These are phyloP conservation scores for Aureobasidium melanogenum DNA, from an alignment of 2,329 filamentous ascomycete genomes.

Conservation along the genomic window DNA sequence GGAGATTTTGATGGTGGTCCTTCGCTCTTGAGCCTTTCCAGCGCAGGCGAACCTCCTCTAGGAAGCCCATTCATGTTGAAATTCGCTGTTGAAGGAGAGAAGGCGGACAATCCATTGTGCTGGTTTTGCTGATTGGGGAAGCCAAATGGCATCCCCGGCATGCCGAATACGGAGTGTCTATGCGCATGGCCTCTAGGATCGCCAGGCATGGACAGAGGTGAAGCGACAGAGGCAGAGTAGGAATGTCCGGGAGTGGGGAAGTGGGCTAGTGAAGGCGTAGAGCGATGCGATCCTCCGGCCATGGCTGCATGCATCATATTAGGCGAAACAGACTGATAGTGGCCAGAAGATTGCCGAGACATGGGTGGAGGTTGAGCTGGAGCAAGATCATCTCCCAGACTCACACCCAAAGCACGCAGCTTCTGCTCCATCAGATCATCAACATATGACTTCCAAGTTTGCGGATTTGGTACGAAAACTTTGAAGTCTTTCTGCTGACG, in stretches of 20 bases:
- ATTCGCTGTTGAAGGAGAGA: conserved; percentile 28
- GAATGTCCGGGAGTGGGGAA: conserved; percentile 38
- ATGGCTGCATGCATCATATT: conserved; percentile 50
- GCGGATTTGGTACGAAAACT: conserved; percentile 62
- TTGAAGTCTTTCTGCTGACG: conserved; percentile 45
- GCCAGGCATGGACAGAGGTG: conserved; percentile 61
- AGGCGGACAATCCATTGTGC: conserved; percentile 37
- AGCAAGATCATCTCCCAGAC: conserved; percentile 60
- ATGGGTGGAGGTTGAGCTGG: conserved; percentile 46
- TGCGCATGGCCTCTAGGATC: conserved; percentile 52
- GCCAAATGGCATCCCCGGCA: conserved; percentile 50
- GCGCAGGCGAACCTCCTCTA: conserved; percentile 36
- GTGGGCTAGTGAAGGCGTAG: conserved; percentile 41
- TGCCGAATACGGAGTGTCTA: conserved; percentile 59
- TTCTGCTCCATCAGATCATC: conserved; percentile 82
- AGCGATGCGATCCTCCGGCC: conserved; percentile 13
- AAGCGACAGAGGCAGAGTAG: conserved; percentile 57
- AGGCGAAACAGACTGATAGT: conserved; percentile 74
- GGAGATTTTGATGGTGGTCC: conserved; percentile 28
- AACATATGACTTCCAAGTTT: conserved; percentile 71
- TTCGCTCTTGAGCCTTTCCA: conserved; percentile 27
- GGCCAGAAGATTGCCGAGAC: conserved; percentile 63
- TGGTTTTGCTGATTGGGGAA: conserved; percentile 55
- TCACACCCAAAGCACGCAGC: conserved; percentile 82
- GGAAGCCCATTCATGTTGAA: conserved; percentile 22